Percentiles rank a stretch among this genome's conserved stretches.
Evolutionary conservation across 495 filamentous ascomycete genomes (phyloP).

Genomic region (Trichoderma parareesei): DNA sequence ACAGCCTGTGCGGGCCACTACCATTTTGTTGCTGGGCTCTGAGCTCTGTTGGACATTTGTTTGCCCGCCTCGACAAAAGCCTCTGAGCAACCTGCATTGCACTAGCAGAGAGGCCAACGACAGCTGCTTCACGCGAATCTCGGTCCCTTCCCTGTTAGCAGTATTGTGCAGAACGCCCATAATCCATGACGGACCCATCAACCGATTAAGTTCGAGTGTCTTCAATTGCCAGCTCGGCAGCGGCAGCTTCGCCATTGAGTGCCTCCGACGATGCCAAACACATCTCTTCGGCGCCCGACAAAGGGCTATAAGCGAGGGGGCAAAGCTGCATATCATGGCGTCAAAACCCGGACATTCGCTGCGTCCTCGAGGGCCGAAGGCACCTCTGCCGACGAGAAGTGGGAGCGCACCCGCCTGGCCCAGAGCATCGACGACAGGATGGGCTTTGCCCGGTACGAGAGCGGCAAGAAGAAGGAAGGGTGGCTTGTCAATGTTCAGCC

Average conservation of each 20-base stretch:
- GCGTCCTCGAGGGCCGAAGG: slow-evolving; percentile 70
- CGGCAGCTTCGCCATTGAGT: not conserved
- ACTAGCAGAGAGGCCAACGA: not conserved
- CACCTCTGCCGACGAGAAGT: slow-evolving; percentile 76
- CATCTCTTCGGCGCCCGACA: slow-evolving; percentile 36
- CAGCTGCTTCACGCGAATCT: not conserved
- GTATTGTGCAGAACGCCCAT: not conserved
- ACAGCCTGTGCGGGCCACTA: not conserved
- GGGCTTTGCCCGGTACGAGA: slow-evolving; percentile 89
- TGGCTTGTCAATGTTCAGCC: slow-evolving; percentile 96
- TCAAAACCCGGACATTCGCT: slow-evolving; percentile 61
- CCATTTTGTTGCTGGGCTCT: not conserved
- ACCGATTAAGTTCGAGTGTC: not conserved
- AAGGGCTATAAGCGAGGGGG: slow-evolving; percentile 47
- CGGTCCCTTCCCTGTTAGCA: not conserved
- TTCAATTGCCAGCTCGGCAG: not conserved
- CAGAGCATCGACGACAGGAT: slow-evolving; percentile 89
- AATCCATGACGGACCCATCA: not conserved
- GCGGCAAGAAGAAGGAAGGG: slow-evolving; percentile 74
- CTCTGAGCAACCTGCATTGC: not conserved
- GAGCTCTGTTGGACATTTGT: not conserved
- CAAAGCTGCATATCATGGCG: slow-evolving; percentile 48
- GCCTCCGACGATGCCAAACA: slow-evolving; percentile 36
- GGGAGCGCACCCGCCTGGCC: slow-evolving; percentile 74
- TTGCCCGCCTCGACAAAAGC: not conserved